These are phyloP conservation scores for Penicillium sp. DNA, from an alignment of 2,329 filamentous ascomycete species.

Conservation along the genomic window DNA sequence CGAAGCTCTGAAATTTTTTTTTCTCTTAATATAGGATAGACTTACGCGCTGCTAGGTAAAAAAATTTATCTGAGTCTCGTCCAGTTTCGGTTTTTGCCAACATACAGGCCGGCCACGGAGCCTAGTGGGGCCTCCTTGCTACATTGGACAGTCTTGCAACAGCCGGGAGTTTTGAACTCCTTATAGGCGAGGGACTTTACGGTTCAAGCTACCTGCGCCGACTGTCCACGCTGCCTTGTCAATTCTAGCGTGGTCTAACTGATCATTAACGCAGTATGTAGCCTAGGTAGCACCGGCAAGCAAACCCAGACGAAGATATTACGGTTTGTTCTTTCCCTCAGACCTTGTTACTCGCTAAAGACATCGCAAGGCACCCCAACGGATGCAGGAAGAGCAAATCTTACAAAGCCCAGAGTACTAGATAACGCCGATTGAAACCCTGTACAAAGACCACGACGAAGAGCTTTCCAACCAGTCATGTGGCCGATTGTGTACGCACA, in stretches of 20 bases:
- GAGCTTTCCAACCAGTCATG: not conserved
- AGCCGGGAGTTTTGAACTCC: not conserved
- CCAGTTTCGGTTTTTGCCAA: too few relatives aligned
- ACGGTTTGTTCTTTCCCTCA: not conserved
- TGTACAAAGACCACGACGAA: not conserved
- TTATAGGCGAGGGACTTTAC: not conserved
- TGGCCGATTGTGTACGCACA: not conserved
- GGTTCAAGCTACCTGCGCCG: not conserved
- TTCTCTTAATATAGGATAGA: not conserved
- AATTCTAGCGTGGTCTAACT: not conserved
- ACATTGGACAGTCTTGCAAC: not conserved
- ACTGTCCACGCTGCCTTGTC: not conserved
- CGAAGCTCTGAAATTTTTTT: conserved; percentile 52
- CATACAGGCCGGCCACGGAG: not conserved
- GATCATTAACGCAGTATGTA: not conserved
- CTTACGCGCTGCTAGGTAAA: not conserved
- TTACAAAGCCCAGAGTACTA: not conserved
- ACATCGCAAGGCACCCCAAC: not conserved
- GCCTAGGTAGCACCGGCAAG: not conserved
- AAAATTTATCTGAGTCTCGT: too few relatives aligned
- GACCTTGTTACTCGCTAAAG: not conserved
- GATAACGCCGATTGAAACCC: not conserved
- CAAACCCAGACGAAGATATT: not conserved
- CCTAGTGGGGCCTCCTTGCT: not conserved
- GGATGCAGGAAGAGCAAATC: not conserved